Base-by-base conservation (phyloP, 768 basidiomycete species). In the Tephrocybe rancida region DNA sequence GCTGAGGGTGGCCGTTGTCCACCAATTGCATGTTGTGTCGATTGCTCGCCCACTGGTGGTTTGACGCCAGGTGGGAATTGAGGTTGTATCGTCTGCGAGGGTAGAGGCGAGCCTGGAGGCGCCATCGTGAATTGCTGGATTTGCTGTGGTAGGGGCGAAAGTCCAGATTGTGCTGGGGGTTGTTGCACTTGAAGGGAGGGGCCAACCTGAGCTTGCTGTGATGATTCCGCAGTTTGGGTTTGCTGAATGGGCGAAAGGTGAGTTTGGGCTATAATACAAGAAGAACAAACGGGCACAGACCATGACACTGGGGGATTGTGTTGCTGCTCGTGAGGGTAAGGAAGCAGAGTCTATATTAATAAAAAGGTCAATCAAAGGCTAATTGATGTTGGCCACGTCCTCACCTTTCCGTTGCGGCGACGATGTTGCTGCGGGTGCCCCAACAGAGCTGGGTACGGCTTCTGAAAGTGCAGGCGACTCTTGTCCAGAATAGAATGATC, bases 381-480 rank as follows among this genome's bases (percentile, higher is more conserved):
- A 19, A 13, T 21, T 38, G 19, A 27, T 35, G 6, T 46, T 61
- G 50, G 66, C 62, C 55, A 57, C 63, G 44, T 54, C 57, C 57
- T 62, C 58, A 74, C 87, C 84, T 74, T 83, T 84, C 48, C 77
- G 78, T 48, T 81, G 83, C 44, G 89, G 88, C 29, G 86, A 86
- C 10, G 85, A 82, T 37, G 82, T 77, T 44, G 80, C 79, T 25
- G 73, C 79, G 49, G 79, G 78, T 52, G 73, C 74, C 67, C 77
- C 62, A 52, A 69, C 55, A 48, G 70, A 68, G 61, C 75, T 70
- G 50, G 71, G 68, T 11, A 73, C 69, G 32, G 86, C 85, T 61
- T 92, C 88, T 39, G 88, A 90, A 56, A 90, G 65, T 59, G 84
- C 82, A 50, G 90, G 89, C 11, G 90, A 90, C 57, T 84, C 83